phyloP scores from a whole-genome alignment of 2,329 filamentous ascomycete genomes.

The Dendryphion nanum region DNA sequence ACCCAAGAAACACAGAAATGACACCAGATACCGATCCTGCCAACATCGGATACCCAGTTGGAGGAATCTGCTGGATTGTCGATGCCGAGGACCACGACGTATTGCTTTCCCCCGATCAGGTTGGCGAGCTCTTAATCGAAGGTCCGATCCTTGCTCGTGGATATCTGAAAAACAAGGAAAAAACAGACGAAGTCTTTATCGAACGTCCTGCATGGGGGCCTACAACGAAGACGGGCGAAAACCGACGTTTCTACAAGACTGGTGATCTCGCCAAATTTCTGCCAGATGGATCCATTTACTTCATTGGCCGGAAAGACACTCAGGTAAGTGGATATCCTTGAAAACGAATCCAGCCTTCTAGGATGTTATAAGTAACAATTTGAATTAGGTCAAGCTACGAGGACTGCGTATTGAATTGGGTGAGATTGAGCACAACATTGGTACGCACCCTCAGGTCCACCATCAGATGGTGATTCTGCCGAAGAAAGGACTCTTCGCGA shows the following conservation, averaged over 20 bases:
- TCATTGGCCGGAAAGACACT: slow-evolving; percentile 18
- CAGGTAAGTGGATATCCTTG: no score
- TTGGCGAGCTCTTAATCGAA: slow-evolving; percentile 26
- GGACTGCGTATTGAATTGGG: slow-evolving; percentile 16
- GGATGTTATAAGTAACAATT: no score
- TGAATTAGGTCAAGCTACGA: no score
- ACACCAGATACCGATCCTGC: slow-evolving; percentile 4
- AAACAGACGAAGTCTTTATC: slow-evolving; percentile 16
- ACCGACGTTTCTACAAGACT: slow-evolving; percentile 15
- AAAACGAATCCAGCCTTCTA: no score
- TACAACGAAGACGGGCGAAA: slow-evolving; percentile 7
- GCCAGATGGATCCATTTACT: slow-evolving; percentile 13
- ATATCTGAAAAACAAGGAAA: slow-evolving; percentile 20
- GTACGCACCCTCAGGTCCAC: slow-evolving; percentile 18
- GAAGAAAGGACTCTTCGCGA: slow-evolving; percentile 33
- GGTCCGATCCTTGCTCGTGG: slow-evolving; percentile 17
- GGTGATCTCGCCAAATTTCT: slow-evolving; percentile 19
- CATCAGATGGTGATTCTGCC: slow-evolving; percentile 41
- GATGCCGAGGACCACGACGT: slow-evolving; percentile 13
- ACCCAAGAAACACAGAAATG: slow-evolving; percentile 6
- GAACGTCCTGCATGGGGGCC: slow-evolving; percentile 8
- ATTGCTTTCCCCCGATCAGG: slow-evolving; percentile 13
- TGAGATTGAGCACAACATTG: slow-evolving; percentile 15
- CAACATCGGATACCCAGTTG: slow-evolving; percentile 9
- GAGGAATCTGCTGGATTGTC: slow-evolving; percentile 21